Evolutionary conservation across 169 alveolate genomes (phyloP).

Genomic region (Babesia ovata): DNA sequence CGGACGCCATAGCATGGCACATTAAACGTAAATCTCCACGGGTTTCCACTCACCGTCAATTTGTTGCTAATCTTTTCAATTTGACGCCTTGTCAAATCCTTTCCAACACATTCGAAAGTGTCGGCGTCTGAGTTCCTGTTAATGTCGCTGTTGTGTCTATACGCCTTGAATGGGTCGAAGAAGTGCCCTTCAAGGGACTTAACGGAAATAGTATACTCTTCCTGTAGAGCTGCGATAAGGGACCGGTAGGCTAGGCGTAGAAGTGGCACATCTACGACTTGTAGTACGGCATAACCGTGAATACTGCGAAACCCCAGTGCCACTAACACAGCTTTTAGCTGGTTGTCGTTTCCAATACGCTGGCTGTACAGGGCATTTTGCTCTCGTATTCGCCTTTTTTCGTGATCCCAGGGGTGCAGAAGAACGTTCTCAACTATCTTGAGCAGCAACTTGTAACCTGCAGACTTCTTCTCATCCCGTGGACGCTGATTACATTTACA

Average conservation of each 20-base stretch:
- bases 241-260: conserved; percentile 29
- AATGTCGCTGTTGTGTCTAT: conserved; percentile 45
- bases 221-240: conserved; percentile 33
- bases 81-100: conserved; percentile 9
- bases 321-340: conserved; percentile 13
- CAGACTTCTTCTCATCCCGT: conserved; percentile 17
- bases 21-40: neutral
- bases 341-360: conserved; percentile 21
- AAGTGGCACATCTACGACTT: conserved; percentile 41
- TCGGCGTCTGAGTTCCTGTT: conserved; percentile 18
- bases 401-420: conserved; percentile 47
- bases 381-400: conserved; percentile 45
- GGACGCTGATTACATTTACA: neutral
- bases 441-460: conserved; percentile 15
- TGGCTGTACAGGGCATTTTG: conserved; percentile 24
- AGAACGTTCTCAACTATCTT: conserved; percentile 61
- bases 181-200: conserved; percentile 60
- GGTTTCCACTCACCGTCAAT: conserved; percentile 13
- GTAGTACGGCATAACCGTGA: conserved; percentile 39
- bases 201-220: conserved; percentile 7
- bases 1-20: neutral
- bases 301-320: conserved; percentile 46
- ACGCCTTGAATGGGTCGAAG: conserved; percentile 70
- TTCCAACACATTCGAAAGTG: conserved; percentile 4
- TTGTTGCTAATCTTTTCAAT: neutral